Conservation (phyloP, 139 green algal genomes). For the Chlorella sp. region DNA sequence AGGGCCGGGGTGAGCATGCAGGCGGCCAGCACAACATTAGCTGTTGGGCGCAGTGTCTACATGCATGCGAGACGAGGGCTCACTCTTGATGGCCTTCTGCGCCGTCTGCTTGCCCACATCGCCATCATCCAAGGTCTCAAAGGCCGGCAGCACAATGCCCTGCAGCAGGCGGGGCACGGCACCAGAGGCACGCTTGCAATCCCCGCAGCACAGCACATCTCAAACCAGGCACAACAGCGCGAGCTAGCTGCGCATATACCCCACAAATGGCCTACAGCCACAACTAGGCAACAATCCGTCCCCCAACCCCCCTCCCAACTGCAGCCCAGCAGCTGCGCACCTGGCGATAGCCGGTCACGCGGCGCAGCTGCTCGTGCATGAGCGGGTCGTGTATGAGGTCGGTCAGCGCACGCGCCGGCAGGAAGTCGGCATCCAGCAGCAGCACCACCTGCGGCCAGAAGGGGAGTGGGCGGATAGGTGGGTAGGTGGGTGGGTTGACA, state of each 20-base stretch:
- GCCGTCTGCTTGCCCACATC: conserved; percentile 31
- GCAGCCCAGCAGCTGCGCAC: no score
- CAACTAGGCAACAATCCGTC: no score
- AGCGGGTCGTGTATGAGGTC: conserved; percentile 27
- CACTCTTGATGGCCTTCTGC: conserved; percentile 22
- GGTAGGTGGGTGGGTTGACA: background rate
- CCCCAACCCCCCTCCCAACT: no score
- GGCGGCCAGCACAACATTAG: no score
- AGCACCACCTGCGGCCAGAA: conserved; percentile 33
- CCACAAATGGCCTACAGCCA: no score
- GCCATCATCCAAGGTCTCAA: conserved; percentile 37
- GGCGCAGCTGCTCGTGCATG: conserved; percentile 29
- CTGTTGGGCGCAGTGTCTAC: no score
- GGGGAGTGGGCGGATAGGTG: background rate
- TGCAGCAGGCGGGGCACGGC: background rate
- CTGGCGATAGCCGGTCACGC: conserved; percentile 13
- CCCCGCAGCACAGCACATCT: no score
- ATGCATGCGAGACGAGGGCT: background rate
- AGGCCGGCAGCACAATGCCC: conserved; percentile 51
- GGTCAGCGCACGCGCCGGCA: conserved; percentile 36
- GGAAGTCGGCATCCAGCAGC: conserved; percentile 55
- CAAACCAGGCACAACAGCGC: no score
- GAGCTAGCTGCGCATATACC: no score
- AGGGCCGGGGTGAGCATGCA: no score
- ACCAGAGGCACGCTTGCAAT: no score